A percentile compares a stretch with the other conserved stretches of the same genome.
phyloP scores from a whole-genome alignment of 441 rosid genomes.

The Gossypium schwendimanii region DNA sequence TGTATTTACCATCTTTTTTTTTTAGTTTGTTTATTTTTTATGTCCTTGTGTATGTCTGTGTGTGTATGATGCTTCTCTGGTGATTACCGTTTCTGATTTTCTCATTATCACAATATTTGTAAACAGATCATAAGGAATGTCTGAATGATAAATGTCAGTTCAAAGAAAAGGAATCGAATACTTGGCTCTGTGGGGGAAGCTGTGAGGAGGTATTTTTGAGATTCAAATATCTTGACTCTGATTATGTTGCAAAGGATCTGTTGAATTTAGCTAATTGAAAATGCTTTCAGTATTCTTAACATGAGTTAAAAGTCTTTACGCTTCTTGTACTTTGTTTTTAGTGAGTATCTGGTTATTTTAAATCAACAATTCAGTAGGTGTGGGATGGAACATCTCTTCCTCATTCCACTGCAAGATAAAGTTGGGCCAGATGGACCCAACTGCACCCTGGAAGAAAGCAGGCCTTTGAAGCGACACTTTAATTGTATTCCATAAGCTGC shows the following conservation, averaged over 20 bases:
- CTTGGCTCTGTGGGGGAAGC: slow-evolving; percentile 60
- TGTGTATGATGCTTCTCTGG: slow-evolving; percentile 9
- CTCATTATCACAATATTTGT: slow-evolving; percentile 17
- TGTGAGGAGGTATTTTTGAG: slow-evolving; percentile 60
- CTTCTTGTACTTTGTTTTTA: neutral
- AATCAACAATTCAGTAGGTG: neutral
- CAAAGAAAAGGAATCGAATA: slow-evolving; percentile 34
- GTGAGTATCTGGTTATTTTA: neutral
- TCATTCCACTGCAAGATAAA: neutral
- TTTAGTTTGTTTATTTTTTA: neutral
- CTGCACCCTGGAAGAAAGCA: neutral
- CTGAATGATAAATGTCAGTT: slow-evolving; percentile 27
- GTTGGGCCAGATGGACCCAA: neutral
- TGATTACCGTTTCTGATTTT: slow-evolving; percentile 15
- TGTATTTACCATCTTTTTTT: neutral
- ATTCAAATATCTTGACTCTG: neutral
- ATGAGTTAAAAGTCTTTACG: neutral
- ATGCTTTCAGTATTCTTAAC: slow-evolving; percentile 4
- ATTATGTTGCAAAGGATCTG: slow-evolving; percentile 9
- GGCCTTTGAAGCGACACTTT: neutral
- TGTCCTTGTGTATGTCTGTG: neutral
- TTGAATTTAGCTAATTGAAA: neutral
- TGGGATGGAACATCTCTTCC: neutral
- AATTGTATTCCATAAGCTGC: neutral
- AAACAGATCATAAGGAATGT: slow-evolving; percentile 71